Evolutionary conservation across 306 rosid genomes (phyloP).

Genomic region (Prunus mongolica): DNA sequence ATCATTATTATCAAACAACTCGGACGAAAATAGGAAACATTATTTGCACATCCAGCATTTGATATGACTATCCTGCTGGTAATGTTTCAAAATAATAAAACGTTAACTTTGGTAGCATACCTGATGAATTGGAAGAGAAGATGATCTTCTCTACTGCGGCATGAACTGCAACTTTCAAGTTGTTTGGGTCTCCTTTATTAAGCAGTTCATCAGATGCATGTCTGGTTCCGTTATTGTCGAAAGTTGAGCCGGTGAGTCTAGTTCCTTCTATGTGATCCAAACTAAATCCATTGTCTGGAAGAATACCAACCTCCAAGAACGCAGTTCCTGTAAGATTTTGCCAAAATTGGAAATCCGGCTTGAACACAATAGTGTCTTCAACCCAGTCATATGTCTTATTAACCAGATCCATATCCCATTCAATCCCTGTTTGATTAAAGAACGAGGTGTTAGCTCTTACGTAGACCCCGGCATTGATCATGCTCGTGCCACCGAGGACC

Average conservation of each 20-base stretch:
- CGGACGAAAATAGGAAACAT: neutral
- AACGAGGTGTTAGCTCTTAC: slow-evolving; percentile 14
- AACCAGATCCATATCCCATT: slow-evolving; percentile 20
- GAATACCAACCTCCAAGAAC: neutral
- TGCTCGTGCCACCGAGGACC: no score
- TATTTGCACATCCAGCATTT: no score
- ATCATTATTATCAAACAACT: no score
- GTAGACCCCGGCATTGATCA: no score
- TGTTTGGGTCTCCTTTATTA: neutral
- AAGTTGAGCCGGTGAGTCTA: neutral
- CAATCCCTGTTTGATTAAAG: neutral
- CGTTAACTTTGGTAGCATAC: neutral
- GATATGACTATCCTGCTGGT: no score
- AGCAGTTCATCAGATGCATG: no score
- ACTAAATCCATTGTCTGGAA: slow-evolving; percentile 11
- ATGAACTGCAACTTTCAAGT: slow-evolving; percentile 13
- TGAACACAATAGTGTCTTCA: slow-evolving; percentile 14
- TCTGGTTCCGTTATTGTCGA: no score
- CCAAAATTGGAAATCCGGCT: neutral
- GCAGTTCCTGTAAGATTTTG: neutral
- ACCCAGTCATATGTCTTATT: slow-evolving; percentile 29
- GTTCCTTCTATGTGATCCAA: slow-evolving; percentile 16
- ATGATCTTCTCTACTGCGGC: slow-evolving; percentile 18
- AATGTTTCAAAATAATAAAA: neutral
- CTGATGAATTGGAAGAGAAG: neutral